Conservation (phyloP, 805 yeast genomes). For the Myxozyma mucilagina region DNA sequence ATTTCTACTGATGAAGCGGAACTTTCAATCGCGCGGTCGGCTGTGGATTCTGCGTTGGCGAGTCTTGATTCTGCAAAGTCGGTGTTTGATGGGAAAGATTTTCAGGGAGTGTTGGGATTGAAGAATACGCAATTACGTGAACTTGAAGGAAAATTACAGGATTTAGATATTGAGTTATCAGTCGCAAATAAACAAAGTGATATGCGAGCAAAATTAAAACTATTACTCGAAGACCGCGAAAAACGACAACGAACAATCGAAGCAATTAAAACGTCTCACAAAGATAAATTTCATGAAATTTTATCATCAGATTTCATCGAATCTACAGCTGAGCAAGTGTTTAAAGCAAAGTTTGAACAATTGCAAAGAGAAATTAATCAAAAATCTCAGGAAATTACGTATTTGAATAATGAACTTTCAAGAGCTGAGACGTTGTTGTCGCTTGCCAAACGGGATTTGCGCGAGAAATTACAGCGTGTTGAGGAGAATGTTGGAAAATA, state of each 20-base stretch:
- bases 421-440: constrained; percentile 29
- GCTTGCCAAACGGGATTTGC: constrained; percentile 26
- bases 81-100: constrained; percentile 16
- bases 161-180: constrained; percentile 51
- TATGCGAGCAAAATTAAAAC: constrained; percentile 52
- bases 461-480: constrained; percentile 14
- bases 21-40: constrained; percentile 46
- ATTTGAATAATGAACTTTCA: constrained; percentile 31
- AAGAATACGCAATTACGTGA: constrained; percentile 9
- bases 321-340: background rate
- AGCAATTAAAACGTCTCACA: constrained; percentile 38
- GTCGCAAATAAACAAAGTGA: constrained; percentile 60
- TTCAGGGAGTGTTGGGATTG: background rate
- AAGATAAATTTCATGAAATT: constrained; percentile 32
- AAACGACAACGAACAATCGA: constrained; percentile 40
- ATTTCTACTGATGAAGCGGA: constrained; percentile 50
- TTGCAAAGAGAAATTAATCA: constrained; percentile 26
- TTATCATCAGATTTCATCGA: constrained; percentile 16
- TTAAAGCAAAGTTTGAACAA: constrained; percentile 33
- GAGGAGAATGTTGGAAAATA: background rate
- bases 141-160: constrained; percentile 48
- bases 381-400: constrained; percentile 26
- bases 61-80: constrained; percentile 38
- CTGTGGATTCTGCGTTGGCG: constrained; percentile 42
- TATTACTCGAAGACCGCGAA: constrained; percentile 46